Evolutionary conservation across 2,329 filamentous ascomycete species (phyloP).

Genomic region (Xylaria sp.): DNA sequence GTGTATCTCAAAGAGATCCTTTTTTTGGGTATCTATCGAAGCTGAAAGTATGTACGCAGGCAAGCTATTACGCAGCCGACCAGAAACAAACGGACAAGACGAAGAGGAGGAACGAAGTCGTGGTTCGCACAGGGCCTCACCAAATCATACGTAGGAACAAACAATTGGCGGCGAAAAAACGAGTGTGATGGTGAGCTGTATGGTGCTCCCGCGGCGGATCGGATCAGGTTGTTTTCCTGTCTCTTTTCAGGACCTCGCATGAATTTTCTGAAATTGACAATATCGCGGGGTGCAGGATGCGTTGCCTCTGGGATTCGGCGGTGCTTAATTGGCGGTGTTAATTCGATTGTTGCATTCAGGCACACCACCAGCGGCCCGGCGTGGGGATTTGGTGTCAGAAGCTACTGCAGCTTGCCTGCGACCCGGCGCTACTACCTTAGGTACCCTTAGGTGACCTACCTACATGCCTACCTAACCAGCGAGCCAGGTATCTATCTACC

Average conservation of each 20-base stretch:
- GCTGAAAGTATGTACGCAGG: background rate
- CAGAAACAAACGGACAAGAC: background rate
- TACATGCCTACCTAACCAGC: background rate
- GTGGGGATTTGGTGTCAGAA: background rate
- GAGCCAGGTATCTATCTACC: background rate
- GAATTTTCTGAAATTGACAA: background rate
- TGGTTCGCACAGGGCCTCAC: background rate
- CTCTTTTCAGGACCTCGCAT: background rate
- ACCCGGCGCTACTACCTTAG: background rate
- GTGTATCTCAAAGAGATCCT: no score
- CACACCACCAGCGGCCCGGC: background rate
- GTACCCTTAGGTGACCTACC: background rate
- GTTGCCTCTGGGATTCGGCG: background rate
- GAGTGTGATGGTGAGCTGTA: background rate
- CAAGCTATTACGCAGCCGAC: background rate
- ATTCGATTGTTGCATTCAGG: constrained; percentile 1
- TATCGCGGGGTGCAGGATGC: background rate
- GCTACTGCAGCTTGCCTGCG: background rate
- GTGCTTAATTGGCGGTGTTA: background rate
- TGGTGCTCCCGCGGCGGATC: no score
- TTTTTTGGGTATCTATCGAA: no score
- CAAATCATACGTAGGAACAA: background rate
- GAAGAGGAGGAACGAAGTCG: background rate
- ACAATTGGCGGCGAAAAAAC: background rate
- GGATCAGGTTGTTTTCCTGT: no score